These are phyloP conservation scores for Boletellus deceptivus DNA, from an alignment of 1,284 basidiomycete genomes.

Conservation along the genomic window DNA sequence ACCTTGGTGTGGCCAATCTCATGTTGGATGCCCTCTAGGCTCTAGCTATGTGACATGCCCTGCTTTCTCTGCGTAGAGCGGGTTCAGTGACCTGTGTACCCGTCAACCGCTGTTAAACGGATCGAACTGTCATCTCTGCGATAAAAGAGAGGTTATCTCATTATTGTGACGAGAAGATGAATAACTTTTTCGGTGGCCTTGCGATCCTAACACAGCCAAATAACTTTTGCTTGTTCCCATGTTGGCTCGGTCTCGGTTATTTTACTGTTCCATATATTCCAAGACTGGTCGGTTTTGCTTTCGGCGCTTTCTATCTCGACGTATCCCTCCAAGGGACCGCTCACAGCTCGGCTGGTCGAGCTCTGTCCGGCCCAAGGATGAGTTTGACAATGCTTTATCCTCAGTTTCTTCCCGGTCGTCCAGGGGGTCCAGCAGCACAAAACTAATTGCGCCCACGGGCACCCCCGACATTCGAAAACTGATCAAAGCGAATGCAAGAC, in stretches of 20 bases:
- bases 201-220: background rate
- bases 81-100: too few species aligned
- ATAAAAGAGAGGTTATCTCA: too few species aligned
- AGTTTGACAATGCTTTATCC: background rate
- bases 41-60: too few species aligned
- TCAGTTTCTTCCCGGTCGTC: background rate
- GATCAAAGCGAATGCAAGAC: constrained; percentile 19
- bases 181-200: too few species aligned
- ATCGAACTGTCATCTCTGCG: too few species aligned
- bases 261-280: constrained; percentile 9
- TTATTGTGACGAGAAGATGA: too few species aligned
- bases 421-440: background rate
- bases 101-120: too few species aligned
- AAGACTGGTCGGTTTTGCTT: constrained; percentile 18
- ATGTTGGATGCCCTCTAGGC: too few species aligned
- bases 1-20: too few species aligned
- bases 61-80: too few species aligned
- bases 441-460: background rate
- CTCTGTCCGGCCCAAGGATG: constrained; percentile 3
- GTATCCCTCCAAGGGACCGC: background rate
- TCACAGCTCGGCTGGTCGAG: background rate
- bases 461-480: constrained; percentile 17
- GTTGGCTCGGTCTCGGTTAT: constrained; percentile 14
- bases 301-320: constrained; percentile 16
- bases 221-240: constrained; percentile 3